Conservation (phyloP, 352 stramenopile genomes). For the Blastocystis hominis region DNA sequence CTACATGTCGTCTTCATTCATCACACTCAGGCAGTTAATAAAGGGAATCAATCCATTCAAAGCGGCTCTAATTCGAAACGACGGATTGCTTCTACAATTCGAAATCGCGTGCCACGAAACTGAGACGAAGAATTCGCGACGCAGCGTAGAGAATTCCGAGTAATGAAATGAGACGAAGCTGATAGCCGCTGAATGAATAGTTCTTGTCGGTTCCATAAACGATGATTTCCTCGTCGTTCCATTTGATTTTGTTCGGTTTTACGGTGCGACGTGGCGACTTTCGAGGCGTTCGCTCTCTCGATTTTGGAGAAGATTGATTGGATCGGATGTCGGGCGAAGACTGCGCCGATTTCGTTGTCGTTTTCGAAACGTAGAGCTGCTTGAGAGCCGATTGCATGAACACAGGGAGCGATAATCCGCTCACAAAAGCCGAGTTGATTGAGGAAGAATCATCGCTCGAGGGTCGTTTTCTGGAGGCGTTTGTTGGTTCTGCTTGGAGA, state of each 20-base stretch:
- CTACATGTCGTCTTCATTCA: neutral
- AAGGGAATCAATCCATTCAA: slow-evolving; percentile 3
- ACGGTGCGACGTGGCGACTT: neutral
- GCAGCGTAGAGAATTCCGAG: slow-evolving; percentile 40
- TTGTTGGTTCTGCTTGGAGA: too few species aligned
- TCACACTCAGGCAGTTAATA: neutral
- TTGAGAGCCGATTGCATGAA: too few species aligned
- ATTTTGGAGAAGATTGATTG: neutral
- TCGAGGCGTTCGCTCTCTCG: neutral
- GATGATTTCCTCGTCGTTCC: slow-evolving; percentile 16
- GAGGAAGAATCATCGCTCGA: too few species aligned
- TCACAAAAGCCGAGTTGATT: too few species aligned
- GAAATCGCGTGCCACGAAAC: slow-evolving; percentile 4
- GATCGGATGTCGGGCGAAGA: too few species aligned
- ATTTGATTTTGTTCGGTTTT: neutral
- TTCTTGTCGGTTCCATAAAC: slow-evolving; percentile 8
- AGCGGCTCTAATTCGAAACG: neutral
- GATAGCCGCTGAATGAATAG: slow-evolving; percentile 18
- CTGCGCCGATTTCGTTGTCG: too few species aligned
- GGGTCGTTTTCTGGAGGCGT: too few species aligned
- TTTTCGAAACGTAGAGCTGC: too few species aligned
- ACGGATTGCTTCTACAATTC: neutral
- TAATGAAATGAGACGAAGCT: neutral
- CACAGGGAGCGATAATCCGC: too few species aligned
- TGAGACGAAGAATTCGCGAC: neutral